phyloP scores from a whole-genome alignment of 352 stramenopile species.

The Globisporangium yorkense region DNA sequence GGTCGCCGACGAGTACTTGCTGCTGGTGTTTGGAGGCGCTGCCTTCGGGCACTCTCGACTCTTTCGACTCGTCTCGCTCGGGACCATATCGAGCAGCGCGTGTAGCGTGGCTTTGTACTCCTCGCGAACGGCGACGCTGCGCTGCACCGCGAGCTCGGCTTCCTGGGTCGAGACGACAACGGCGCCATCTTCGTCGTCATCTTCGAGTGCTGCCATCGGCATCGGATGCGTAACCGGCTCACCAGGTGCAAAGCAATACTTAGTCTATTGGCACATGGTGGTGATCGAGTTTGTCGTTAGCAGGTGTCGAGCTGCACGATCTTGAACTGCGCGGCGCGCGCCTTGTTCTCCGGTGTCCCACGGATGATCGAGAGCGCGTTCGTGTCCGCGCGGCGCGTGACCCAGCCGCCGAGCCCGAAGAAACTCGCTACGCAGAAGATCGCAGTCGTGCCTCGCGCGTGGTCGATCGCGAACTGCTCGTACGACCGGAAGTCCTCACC shows the following conservation, averaged over 20 bases:
- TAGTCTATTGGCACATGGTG: not conserved
- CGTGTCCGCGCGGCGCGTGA: conserved; percentile 20
- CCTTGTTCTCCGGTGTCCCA: conserved; percentile 62
- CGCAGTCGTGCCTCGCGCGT: conserved; percentile 31
- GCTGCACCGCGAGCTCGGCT: conserved; percentile 30
- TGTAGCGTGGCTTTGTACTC: conserved; percentile 24
- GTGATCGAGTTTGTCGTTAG: no score
- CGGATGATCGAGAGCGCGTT: conserved; percentile 44
- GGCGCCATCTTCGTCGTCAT: not conserved
- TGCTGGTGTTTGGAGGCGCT: not conserved
- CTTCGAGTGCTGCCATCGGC: not conserved
- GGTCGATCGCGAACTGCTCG: conserved; percentile 68
- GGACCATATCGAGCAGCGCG: conserved; percentile 1
- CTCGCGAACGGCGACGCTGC: conserved; percentile 43
- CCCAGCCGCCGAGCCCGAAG: conserved; percentile 68
- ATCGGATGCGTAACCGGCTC: not conserved
- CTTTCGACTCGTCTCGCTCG: not conserved
- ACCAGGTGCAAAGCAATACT: no score
- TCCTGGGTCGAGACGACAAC: conserved; percentile 18
- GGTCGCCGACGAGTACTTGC: not conserved
- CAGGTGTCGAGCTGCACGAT: conserved; percentile 43
- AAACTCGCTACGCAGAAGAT: conserved; percentile 68
- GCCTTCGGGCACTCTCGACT: not conserved
- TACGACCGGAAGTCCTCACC: conserved; percentile 62
- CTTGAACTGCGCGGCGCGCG: conserved; percentile 42